Conservation (phyloP, 2,329 filamentous ascomycete species). For the Domatiomyces globalis region DNA sequence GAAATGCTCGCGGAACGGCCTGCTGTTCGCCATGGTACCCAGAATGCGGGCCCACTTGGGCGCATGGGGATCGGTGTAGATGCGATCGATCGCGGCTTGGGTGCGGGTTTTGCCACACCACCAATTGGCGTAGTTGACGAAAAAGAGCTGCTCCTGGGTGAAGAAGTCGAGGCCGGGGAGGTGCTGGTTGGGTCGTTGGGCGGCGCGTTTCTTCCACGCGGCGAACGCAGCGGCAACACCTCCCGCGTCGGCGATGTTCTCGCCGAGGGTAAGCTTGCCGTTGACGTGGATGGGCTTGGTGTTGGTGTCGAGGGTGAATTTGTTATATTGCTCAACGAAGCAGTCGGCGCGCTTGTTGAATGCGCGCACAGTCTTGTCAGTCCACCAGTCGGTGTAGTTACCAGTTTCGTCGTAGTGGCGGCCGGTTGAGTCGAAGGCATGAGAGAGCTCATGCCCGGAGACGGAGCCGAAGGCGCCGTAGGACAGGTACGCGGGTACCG, state of each 20-base stretch:
- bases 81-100: constrained; percentile 41
- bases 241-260: constrained; percentile 60
- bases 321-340: constrained; percentile 53
- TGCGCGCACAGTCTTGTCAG: constrained; percentile 41
- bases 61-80: constrained; percentile 52
- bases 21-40: constrained; percentile 53
- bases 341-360: constrained; percentile 49
- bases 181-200: constrained; percentile 36
- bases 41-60: constrained; percentile 47
- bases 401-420: constrained; percentile 51
- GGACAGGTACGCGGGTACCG: constrained; percentile 49
- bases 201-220: constrained; percentile 49
- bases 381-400: constrained; percentile 55
- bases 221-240: constrained; percentile 49
- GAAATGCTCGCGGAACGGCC: constrained; percentile 54
- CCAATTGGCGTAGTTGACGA: constrained; percentile 48
- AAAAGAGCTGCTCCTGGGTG: constrained; percentile 56
- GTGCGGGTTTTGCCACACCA: constrained; percentile 54
- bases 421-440: constrained; percentile 53
- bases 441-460: constrained; percentile 55
- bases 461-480: constrained; percentile 58
- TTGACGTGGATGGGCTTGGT: constrained; percentile 45
- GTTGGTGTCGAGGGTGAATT: constrained; percentile 45
- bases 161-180: constrained; percentile 50
- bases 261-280: constrained; percentile 48